phyloP scores from a whole-genome alignment of 2,329 filamentous ascomycete species.

The Aspergillus brunneoviolaceus region DNA sequence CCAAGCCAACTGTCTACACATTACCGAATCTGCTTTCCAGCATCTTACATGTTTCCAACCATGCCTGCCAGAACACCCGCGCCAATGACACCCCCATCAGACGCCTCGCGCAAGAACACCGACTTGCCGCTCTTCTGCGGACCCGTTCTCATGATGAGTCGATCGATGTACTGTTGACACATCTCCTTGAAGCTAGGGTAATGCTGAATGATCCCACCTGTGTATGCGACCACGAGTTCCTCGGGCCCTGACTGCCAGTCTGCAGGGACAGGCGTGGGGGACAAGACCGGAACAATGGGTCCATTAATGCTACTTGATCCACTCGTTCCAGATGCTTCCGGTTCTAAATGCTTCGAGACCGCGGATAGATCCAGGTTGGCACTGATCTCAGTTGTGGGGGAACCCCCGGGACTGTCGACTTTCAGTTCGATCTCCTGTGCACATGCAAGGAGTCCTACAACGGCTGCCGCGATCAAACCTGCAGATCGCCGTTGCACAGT shows the following conservation, averaged over 20 bases:
- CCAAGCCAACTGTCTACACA: background rate
- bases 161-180: slow-evolving; percentile 68
- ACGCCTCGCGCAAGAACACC: slow-evolving; percentile 53
- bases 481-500: slow-evolving; percentile 71
- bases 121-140: slow-evolving; percentile 49
- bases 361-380: slow-evolving; percentile 23
- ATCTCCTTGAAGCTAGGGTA: slow-evolving; percentile 72
- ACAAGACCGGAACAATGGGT: slow-evolving; percentile 40
- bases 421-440: slow-evolving; percentile 63
- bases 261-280: slow-evolving; percentile 32
- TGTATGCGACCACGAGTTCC: slow-evolving; percentile 74
- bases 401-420: slow-evolving; percentile 39
- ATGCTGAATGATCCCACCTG: slow-evolving; percentile 76
- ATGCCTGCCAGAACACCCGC: slow-evolving; percentile 56
- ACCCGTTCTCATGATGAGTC: slow-evolving; percentile 48
- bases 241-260: slow-evolving; percentile 49
- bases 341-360: slow-evolving; percentile 12
- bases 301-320: slow-evolving; percentile 19
- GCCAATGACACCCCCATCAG: slow-evolving; percentile 56
- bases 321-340: background rate
- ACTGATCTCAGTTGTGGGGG: slow-evolving; percentile 31
- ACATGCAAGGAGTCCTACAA: slow-evolving; percentile 66
- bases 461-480: slow-evolving; percentile 70
- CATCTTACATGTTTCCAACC: slow-evolving; percentile 30
- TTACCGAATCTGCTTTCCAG: background rate